Percentiles rank a stretch among this genome's conserved stretches.
These are phyloP conservation scores for Aspergillus neoniger DNA, from an alignment of 2,329 filamentous ascomycete species.

Conservation along the genomic window DNA sequence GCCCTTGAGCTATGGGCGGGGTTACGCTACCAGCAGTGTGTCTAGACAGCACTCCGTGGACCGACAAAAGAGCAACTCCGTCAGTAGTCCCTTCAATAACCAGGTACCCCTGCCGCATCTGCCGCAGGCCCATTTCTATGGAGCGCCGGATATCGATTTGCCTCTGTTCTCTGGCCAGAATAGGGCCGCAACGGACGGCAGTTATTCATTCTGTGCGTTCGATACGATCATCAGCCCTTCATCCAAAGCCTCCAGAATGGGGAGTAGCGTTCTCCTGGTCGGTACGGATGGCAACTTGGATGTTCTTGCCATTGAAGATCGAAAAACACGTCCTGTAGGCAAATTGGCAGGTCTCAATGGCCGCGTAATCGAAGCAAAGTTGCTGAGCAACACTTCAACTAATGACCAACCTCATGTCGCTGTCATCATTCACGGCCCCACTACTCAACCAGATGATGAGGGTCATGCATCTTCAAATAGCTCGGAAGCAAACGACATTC, in stretches of 20 bases:
- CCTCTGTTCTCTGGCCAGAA: constrained; percentile 36
- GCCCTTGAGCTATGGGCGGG: constrained; percentile 47
- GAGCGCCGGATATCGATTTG: constrained; percentile 70
- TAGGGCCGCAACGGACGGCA: constrained; percentile 45
- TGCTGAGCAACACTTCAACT: constrained; percentile 68
- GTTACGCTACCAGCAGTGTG: constrained; percentile 38
- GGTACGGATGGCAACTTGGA: constrained; percentile 81
- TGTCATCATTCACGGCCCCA: constrained; percentile 77
- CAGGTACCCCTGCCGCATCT: constrained; percentile 67
- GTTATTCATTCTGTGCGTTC: constrained; percentile 78
- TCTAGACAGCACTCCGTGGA: constrained; percentile 42
- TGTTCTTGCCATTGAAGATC: constrained; percentile 71
- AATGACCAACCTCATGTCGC: constrained; percentile 73
- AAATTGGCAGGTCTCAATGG: constrained; percentile 76
- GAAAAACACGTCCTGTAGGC: constrained; percentile 68
- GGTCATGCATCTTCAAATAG: constrained; percentile 34
- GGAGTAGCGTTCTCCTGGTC: constrained; percentile 69
- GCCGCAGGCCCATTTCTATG: constrained; percentile 75
- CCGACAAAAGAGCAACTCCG: constrained; percentile 41
- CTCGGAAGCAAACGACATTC: constrained; percentile 40
- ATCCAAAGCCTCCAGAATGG: constrained; percentile 41
- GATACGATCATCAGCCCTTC: constrained; percentile 63
- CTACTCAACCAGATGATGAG: constrained; percentile 53
- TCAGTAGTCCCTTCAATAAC: constrained; percentile 38
- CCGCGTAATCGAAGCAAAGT: constrained; percentile 77